These are phyloP conservation scores for Thuidium tamariscinum DNA, from an alignment of 225 moss, liverwort and hornwort species.

Conservation along the genomic window DNA sequence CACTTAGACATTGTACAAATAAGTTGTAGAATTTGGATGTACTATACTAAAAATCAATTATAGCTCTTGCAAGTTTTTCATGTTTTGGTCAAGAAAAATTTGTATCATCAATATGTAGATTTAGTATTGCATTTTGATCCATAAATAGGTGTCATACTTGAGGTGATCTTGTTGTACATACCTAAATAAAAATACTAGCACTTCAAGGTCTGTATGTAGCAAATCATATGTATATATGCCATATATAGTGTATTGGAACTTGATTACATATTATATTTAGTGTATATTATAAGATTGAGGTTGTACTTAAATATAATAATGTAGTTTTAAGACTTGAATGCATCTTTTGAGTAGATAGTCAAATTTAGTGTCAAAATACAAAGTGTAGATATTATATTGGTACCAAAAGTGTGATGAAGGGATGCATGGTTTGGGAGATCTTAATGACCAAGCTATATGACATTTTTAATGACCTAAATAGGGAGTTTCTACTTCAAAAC, in stretches of 20 bases:
- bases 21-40: not conserved
- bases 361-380: not conserved
- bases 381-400: not conserved
- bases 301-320: not conserved
- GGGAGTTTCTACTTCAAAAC: too few species aligned
- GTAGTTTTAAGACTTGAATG: too few species aligned
- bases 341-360: too few species aligned
- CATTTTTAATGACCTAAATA: too few species aligned
- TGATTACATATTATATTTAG: rapidly evolving
- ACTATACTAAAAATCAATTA: too few species aligned
- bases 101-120: rapidly evolving
- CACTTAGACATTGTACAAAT: not conserved
- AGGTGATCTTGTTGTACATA: not conserved
- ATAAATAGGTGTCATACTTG: not conserved
- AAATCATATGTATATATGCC: not conserved
- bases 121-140: rapidly evolving
- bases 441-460: too few species aligned
- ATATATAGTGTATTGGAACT: not conserved
- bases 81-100: rapidly evolving
- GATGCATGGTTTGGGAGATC: too few species aligned
- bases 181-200: rapidly evolving
- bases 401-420: too few species aligned
- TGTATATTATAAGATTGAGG: not conserved
- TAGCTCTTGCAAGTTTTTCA: rapidly evolving
- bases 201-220: not conserved